Conservation (phyloP, 345 rosid genomes). For the Ceriops tagal region DNA sequence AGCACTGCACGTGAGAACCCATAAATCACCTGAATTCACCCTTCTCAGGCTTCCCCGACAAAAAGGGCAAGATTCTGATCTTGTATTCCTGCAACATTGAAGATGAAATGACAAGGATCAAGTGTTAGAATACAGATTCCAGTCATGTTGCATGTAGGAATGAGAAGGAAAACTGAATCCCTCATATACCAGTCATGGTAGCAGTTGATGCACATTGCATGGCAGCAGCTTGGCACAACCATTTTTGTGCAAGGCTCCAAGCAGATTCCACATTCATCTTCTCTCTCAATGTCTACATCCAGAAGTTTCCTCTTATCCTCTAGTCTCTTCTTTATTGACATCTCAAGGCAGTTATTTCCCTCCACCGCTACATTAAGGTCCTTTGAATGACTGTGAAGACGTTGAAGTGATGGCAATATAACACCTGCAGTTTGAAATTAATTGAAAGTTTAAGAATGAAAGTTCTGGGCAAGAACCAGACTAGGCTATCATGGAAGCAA, state of each 20-base stretch:
- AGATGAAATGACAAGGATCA: not conserved
- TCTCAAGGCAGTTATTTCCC: conserved; percentile 12
- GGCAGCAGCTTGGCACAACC: conserved; percentile 33
- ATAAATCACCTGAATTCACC: conserved; percentile 29
- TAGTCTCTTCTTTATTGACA: conserved; percentile 20
- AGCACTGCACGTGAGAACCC: conserved; percentile 28
- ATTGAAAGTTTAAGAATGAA: not conserved
- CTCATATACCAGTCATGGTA: conserved; percentile 26
- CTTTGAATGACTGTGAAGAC: conserved; percentile 18
- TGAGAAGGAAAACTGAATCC: not conserved
- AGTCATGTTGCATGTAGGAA: not conserved
- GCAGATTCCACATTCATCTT: conserved; percentile 38
- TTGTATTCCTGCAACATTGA: conserved; percentile 23
- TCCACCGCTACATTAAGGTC: conserved; percentile 11
- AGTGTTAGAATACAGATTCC: not conserved
- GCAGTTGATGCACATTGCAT: conserved; percentile 35
- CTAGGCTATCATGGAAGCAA: not conserved
- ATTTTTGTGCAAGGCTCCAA: conserved; percentile 35
- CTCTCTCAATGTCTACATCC: conserved; percentile 22
- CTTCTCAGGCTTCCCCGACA: conserved; percentile 33
- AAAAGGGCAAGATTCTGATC: conserved; percentile 32
- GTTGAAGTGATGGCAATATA: conserved; percentile 31
- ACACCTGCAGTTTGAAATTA: conserved; percentile 20
- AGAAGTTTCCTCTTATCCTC: conserved; percentile 21
- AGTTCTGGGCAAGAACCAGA: not conserved